Conservation (phyloP, 2,329 filamentous ascomycete genomes). For the Berkeleyomyces rouxiae region DNA sequence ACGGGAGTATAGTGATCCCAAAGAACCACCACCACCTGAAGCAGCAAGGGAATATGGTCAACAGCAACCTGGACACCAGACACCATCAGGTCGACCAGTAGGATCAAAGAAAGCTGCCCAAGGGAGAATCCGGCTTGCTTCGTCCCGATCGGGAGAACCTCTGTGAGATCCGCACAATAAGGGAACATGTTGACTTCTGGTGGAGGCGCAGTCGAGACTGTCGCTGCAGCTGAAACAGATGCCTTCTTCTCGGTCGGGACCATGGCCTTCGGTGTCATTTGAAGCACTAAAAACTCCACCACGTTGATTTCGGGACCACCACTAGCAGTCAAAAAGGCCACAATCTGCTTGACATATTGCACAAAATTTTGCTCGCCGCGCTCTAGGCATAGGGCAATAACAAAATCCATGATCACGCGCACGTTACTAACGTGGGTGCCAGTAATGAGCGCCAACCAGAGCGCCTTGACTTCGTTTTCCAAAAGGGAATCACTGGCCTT, state of each 20-base stretch:
- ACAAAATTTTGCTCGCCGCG: constrained; percentile 95
- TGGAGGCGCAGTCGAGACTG: constrained; percentile 47
- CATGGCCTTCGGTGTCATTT: constrained; percentile 93
- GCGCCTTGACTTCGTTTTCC: constrained; percentile 90
- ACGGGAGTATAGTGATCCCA: constrained; percentile 96
- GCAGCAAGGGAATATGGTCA: constrained; percentile 67
- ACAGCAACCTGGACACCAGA: constrained; percentile 65
- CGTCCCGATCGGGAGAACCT: constrained; percentile 70
- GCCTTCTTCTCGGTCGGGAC: constrained; percentile 66
- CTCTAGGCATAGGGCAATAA: constrained; percentile 85
- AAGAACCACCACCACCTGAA: constrained; percentile 82
- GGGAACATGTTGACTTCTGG: constrained; percentile 60
- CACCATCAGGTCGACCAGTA: constrained; percentile 92
- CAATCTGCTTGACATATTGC: constrained; percentile 93
- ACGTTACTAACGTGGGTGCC: constrained; percentile 89
- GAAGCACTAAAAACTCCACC: constrained; percentile 79
- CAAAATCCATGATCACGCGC: constrained; percentile 84
- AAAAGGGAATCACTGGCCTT: constrained; percentile 40
- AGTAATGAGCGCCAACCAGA: constrained; percentile 92
- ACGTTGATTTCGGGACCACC: constrained; percentile 61
- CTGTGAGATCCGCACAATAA: constrained; percentile 72
- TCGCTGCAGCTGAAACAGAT: not conserved
- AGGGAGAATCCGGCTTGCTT: constrained; percentile 85
- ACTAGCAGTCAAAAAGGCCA: constrained; percentile 58
- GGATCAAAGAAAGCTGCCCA: constrained; percentile 79